Base-by-base conservation (phyloP, 1,139 yeast species). In the Chernovozyma aurita region DNA sequence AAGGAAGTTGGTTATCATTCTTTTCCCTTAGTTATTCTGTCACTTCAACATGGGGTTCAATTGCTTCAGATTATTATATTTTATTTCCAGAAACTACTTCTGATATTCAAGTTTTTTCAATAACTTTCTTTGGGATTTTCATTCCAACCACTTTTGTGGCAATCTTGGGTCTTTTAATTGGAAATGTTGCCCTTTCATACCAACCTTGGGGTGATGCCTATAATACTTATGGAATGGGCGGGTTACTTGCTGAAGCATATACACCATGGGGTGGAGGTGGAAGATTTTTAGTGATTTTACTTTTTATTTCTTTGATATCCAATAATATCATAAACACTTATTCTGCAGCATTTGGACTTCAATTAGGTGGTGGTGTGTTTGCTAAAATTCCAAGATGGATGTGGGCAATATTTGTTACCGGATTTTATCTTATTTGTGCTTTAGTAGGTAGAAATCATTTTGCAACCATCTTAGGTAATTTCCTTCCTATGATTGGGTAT, bases 401-500 rank as follows among this genome's bases (percentile, higher is more conserved):
- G 32, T 78, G 90, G 76, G 82, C 86, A 1, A 61, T 85, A 32
- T 56, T 76, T 2, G 70, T 84, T 25, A 85, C 90, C 4, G 76
- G 69, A 1, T 63, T 85, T 17, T 82, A 80, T 48, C 65, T 85
- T 47, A 78, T 83, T 1, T 73, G 84, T 55, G 82, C 92, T 1
- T 53, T 83, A 36, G 92, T 78, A 11, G 97, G 97, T 9, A 73
- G 86, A 49, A 66, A 84, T 56, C 78, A 80, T 48, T 84, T 88
- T 54, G 72, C 88, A 32, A 70, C 79, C 3, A 86, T 87, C 43
- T 65, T 88, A 52, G 78, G 88, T n/a, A 88, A 87, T 52, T 88
- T 88, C 63, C 66, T 88, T 47, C 96, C 97, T 8, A 87, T 88
- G 96, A 77, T 88, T 42, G 95, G 95, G 1, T 88, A 88, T 61